Percentiles rank a stretch among this genome's conserved stretches.
Evolutionary conservation across 768 basidiomycete genomes (phyloP).

Genomic region (Psilocybe cyanescens): DNA sequence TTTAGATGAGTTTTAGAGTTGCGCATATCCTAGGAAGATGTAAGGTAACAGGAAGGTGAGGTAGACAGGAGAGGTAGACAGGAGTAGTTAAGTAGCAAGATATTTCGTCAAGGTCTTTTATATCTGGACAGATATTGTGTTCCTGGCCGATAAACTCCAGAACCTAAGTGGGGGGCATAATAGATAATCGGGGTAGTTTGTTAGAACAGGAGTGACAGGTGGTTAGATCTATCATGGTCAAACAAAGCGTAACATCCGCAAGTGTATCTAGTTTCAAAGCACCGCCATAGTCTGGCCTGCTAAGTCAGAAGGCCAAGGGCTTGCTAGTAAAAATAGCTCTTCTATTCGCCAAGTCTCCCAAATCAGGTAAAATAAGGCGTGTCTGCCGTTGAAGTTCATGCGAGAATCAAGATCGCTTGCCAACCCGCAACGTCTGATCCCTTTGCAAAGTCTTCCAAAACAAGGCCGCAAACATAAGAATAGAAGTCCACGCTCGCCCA

Average conservation of each 20-base stretch:
- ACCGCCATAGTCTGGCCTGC: conserved; percentile 3
- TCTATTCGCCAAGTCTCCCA: background rate
- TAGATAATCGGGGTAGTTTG: conserved; percentile 12
- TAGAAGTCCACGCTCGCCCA: background rate
- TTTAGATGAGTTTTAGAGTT: conserved; percentile 30
- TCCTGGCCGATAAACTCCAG: conserved; percentile 20
- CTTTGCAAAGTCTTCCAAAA: background rate
- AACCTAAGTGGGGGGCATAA: conserved; percentile 20
- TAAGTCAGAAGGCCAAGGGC: conserved; percentile 3
- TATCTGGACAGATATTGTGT: conserved; percentile 22
- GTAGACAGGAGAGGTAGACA: background rate
- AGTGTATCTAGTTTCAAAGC: conserved; percentile 10
- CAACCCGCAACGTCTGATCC: background rate
- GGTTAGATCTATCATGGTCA: conserved; percentile 27
- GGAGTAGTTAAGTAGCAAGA: conserved; percentile 1
- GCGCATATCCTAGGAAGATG: conserved; percentile 29
- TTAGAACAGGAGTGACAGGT: conserved; percentile 23
- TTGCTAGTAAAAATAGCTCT: conserved; percentile 2
- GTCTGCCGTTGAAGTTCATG: background rate
- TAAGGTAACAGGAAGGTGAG: background rate
- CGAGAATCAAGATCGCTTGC: conserved; percentile 2
- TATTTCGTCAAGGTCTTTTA: conserved; percentile 17
- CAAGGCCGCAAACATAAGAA: background rate
- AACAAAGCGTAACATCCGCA: conserved; percentile 27
- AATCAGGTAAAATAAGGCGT: background rate